Evolutionary conservation across 768 basidiomycete species (phyloP), one percentile per base, ranked within the genome.

Genomic region (Inosperma sp.): DNA sequence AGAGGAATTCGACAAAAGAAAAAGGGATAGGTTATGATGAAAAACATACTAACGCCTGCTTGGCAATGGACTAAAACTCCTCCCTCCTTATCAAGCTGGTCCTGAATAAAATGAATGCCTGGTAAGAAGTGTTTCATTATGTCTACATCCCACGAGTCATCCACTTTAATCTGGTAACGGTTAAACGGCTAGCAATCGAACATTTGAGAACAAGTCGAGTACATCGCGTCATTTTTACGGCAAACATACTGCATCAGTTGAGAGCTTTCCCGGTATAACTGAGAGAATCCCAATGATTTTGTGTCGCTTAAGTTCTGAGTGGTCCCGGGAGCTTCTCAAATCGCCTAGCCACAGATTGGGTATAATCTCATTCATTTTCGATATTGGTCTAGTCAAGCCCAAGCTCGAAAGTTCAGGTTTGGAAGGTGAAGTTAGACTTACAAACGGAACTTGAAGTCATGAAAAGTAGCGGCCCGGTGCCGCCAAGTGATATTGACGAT

Each of bases 61-160:
- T 89, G 85, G 62, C 93, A 95, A 66, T 96, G 93, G 0, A 96
- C 88, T 16, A 95, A 71, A 2, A 97, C 85, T 1, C 86, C 85
- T 25, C 83, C 71, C 0, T 79, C 82, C 59, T 86, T 87, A 63
- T 83, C 78, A 3, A 93, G 67, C 57, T 93, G 87, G 10, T 78
- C 76, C 55, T 88, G 77, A 37, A 96, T 93, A 70, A 93, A 93
- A 4, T 84, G 80, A 49, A 93, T 89, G 3, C 85, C 80, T 1
- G 86, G 81, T 9, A 90, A 70, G 53, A 96, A 74, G 59, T 93
- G 88, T 3, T 79, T 74, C 17, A 95, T 75, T 21, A 93, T 76
- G 62, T 96, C 92, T 29, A 81, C 81, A 43, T 86, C 84, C 39
- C 81, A 76, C 7, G 80, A 79, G 54, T 92, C 85, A 59, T 91